phyloP scores from a whole-genome alignment of 495 filamentous ascomycete species.

The Aspergillus olivimuriae region DNA sequence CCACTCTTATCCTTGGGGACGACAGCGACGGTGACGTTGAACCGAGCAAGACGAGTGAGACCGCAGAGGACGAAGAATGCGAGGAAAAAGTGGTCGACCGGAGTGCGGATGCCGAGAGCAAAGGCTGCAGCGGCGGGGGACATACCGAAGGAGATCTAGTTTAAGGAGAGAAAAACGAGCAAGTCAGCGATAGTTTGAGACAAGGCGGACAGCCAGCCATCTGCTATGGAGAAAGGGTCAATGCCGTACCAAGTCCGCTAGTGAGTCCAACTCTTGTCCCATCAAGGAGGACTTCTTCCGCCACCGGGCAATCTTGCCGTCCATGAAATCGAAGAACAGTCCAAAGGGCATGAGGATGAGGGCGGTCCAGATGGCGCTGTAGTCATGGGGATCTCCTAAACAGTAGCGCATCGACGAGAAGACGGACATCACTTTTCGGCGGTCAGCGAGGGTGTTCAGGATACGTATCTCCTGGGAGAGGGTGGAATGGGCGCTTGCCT shows the following conservation, averaged over 20 bases:
- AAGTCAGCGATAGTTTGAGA: constrained; percentile 6
- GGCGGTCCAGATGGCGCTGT: constrained; percentile 67
- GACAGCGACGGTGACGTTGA: constrained; percentile 87
- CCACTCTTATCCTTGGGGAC: constrained; percentile 87
- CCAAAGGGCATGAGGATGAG: constrained; percentile 88
- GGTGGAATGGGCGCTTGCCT: constrained; percentile 35
- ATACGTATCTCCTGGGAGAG: no score
- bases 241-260: constrained; percentile 78
- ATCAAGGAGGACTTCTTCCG: constrained; percentile 91
- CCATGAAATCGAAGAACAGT: constrained; percentile 97
- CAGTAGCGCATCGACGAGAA: constrained; percentile 95
- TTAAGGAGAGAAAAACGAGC: not conserved
- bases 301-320: constrained; percentile 94
- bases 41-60: constrained; percentile 86
- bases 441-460: constrained; percentile 17
- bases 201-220: no score
- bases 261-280: constrained; percentile 97
- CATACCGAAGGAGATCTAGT: constrained; percentile 90
- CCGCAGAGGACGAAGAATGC: constrained; percentile 93
- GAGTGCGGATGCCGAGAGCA: constrained; percentile 80
- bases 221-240: not conserved
- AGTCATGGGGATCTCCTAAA: constrained; percentile 61
- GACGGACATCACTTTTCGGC: constrained; percentile 69
- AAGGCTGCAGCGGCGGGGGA: constrained; percentile 83
- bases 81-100: constrained; percentile 77